Conservation (phyloP, 257 asterid genomes). For the Hygrophila difformis region DNA sequence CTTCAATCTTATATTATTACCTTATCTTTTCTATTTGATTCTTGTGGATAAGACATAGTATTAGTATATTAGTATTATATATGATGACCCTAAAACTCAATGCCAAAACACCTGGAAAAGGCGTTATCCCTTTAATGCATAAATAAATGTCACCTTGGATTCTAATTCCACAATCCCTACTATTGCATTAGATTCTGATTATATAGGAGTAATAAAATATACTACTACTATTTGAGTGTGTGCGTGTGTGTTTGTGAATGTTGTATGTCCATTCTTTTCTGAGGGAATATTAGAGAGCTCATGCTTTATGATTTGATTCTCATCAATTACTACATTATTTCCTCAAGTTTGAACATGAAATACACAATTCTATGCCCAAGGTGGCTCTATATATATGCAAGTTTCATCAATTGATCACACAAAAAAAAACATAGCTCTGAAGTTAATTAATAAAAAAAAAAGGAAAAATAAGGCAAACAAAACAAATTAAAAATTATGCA, state of each 20-base stretch:
- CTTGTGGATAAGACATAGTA: too few relatives aligned
- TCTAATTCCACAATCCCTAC: constrained; percentile 5
- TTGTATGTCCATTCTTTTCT: constrained; percentile 1
- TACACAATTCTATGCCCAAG: constrained; percentile 15
- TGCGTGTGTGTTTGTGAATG: too few relatives aligned
- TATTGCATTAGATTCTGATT: not conserved
- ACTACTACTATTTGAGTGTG: too few relatives aligned
- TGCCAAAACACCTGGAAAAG: constrained; percentile 29
- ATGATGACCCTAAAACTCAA: constrained; percentile 25
- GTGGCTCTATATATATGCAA: too few relatives aligned
- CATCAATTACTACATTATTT: constrained; percentile 14
- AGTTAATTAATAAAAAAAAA: too few relatives aligned
- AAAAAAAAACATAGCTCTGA: too few relatives aligned
- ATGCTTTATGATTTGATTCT: constrained; percentile 21
- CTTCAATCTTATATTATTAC: constrained; percentile 12
- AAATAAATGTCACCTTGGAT: constrained; percentile 10
- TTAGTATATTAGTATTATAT: too few relatives aligned
- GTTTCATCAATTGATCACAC: not conserved
- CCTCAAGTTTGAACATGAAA: constrained; percentile 15
- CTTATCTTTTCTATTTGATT: too few relatives aligned
- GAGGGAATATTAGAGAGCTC: constrained; percentile 11
- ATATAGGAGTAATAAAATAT: too few relatives aligned
- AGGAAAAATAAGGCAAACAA: too few relatives aligned
- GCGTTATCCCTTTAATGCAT: too few relatives aligned
- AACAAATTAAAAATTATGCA: too few relatives aligned